Evolutionary conservation across 148 eudicot species (phyloP), one percentile per base, ranked within the genome.

Genomic region (Dysphania ambrosioides): DNA sequence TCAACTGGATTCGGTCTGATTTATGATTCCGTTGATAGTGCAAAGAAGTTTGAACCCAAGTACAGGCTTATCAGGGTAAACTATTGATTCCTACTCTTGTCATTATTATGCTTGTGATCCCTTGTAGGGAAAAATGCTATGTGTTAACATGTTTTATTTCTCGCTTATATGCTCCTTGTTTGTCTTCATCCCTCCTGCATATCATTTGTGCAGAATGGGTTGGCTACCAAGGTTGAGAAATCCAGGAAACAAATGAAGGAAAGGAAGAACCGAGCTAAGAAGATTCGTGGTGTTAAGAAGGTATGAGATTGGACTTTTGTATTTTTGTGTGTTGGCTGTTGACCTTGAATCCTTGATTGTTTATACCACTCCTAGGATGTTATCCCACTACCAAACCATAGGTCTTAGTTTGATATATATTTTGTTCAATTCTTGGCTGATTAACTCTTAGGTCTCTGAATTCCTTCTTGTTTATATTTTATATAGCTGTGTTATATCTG

Each of bases 281-380:
- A 89, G 84, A 80, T 91, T 49, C 89, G 96, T 58, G 96, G 96
- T 80, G 91, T 91, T n/a, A 91, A 91, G 84, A 91, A 91, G 91
- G 93, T 88, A 84, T 29, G 18, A 8, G 2, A 35, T 2, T 59
- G n/a, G 8, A 30, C 31, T 57, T 42, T 29, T 61, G 4, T 24
- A 34, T 21, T 27, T 21, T 35, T 24, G 18, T n/a, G 35, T 19
- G n/a, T 18, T 7, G 56, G 18, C 53, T 31, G 21, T 27, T 61
- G 21, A 4, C 3, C 4, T n/a, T n/a, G n/a, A n/a, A n/a, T n/a
- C n/a, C n/a, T 2, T 27, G 40, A 55, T 56, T 4, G 41, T 8
- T 36, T 51, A 6, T 31, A 4, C 21, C 26, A n/a, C n/a, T n/a
- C n/a, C n/a, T n/a, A n/a, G n/a, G n/a, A n/a, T n/a, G n/a, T n/a